Base-by-base conservation (phyloP, 768 basidiomycete genomes). In the Mycena indigotica region DNA sequence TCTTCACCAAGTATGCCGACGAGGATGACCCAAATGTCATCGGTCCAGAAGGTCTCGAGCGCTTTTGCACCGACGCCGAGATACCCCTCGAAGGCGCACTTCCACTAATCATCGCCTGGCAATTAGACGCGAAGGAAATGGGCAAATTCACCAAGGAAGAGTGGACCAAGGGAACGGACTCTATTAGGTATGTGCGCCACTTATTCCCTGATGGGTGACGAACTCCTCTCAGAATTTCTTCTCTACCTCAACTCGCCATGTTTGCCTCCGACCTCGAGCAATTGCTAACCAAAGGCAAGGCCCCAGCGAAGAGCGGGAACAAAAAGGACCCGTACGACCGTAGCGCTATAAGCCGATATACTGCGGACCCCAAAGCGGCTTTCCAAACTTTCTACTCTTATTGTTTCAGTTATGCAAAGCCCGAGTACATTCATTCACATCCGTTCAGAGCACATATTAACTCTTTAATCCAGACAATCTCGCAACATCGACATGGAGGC, bases 401-500 rank as follows among this genome's bases (percentile, higher is more conserved):
- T 69, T 85, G 86, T 61, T 94, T 93, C 67, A 63, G 69, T 5
- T 79, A 91, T 51, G 83, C 85, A 26, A 93, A 91, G 71, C 81
- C 84, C 26, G 79, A 83, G 88, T 93, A 72, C 68, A 88, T 81
- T n/a, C n/a, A 6, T 19, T 44, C 35, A n/a, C 44, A 10, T 6
- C 16, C 28, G 6, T 52, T 52, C 25, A 45, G 12, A n/a, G 38
- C 17, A 26, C 39, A 17, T 25, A 24, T 35, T 15, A 50, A 30
- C 52, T 35, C 29, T 26, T 24, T 10, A 51, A 21, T 17, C 32
- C 60, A 91, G 89, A 68, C 80, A 83, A 68, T 84, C 84, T 19
- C 81, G 85, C 62, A 92, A 90, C 67, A 84, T 92, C 60, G 90
- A 92, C 51, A 89, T 93, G 79, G 90, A 93, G 75, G 89, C 89